These are phyloP conservation scores for Paratrypanosoma confusum DNA, from an alignment of 208 protist genomes.

Conservation along the genomic window DNA sequence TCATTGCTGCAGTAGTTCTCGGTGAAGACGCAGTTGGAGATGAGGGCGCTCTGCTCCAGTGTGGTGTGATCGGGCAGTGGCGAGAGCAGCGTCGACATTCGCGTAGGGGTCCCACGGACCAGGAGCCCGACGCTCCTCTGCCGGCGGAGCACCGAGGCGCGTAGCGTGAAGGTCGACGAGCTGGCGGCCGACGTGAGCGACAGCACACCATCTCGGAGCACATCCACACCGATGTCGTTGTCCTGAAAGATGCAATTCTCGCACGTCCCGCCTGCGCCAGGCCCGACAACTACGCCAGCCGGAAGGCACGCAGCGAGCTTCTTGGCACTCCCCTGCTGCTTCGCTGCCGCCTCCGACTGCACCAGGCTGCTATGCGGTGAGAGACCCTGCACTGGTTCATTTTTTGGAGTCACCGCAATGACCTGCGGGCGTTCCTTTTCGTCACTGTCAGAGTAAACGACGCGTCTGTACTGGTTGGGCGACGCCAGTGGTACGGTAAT, in stretches of 20 bases:
- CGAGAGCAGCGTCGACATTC: neutral
- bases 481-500: too few relatives aligned
- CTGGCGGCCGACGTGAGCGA: neutral
- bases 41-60: too few relatives aligned
- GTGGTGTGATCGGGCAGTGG: constrained; percentile 10
- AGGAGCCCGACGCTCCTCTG: neutral
- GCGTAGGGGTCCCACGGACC: neutral
- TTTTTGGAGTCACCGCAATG: too few relatives aligned
- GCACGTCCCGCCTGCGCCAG: constrained; percentile 20
- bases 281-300: constrained; percentile 35
- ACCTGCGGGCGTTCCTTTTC: too few relatives aligned
- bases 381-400: too few relatives aligned
- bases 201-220: constrained; percentile 19
- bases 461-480: too few relatives aligned
- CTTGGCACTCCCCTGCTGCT: too few relatives aligned
- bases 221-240: constrained; percentile 73
- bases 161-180: neutral
- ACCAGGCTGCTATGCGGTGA: too few relatives aligned
- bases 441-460: too few relatives aligned
- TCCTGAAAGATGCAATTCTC: constrained; percentile 41
- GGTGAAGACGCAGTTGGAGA: constrained; percentile 55
- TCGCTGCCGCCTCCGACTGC: too few relatives aligned
- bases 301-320: constrained; percentile 17
- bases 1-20: constrained; percentile 23
- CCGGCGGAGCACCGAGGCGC: neutral